These are phyloP conservation scores for Knoxdaviesia proteae DNA, from an alignment of 2,329 filamentous ascomycete genomes.

Conservation along the genomic window DNA sequence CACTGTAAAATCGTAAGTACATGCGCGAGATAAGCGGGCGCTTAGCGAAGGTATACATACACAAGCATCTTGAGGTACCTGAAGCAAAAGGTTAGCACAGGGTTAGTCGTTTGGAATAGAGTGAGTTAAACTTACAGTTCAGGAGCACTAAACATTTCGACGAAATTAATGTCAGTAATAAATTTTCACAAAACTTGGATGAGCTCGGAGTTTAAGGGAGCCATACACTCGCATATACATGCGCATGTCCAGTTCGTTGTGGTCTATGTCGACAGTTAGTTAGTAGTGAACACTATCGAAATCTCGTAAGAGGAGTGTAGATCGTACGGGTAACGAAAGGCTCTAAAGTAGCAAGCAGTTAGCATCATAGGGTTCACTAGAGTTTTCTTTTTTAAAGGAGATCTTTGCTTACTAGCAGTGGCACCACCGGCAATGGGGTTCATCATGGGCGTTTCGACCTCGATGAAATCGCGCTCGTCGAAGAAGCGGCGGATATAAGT, in stretches of 20 bases:
- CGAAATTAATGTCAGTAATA: conserved; percentile 1
- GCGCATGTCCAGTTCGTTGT: conserved; percentile 89
- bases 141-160: conserved; percentile 32
- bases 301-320: background rate
- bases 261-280: conserved; percentile 21
- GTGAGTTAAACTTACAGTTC: conserved; percentile 38
- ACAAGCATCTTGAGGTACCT: conserved; percentile 74
- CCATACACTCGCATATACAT: conserved; percentile 64
- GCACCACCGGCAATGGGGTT: conserved; percentile 89
- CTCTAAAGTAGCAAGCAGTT: conserved; percentile 7
- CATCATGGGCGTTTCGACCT: conserved; percentile 96
- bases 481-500: conserved; percentile 78
- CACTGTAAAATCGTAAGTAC: conserved; percentile 12
- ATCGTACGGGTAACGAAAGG: conserved; percentile 56
- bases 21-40: no score
- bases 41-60: no score
- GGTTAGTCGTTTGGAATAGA: no score
- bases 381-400: conserved; percentile 10
- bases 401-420: conserved; percentile 37
- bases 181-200: no score
- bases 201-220: no score
- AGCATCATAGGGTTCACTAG: background rate
- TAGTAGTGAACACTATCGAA: background rate
- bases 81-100: no score
- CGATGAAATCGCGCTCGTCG: conserved; percentile 69